These are phyloP conservation scores for Asterella californica DNA, from an alignment of 225 moss, liverwort and hornwort genomes.

Conservation along the genomic window DNA sequence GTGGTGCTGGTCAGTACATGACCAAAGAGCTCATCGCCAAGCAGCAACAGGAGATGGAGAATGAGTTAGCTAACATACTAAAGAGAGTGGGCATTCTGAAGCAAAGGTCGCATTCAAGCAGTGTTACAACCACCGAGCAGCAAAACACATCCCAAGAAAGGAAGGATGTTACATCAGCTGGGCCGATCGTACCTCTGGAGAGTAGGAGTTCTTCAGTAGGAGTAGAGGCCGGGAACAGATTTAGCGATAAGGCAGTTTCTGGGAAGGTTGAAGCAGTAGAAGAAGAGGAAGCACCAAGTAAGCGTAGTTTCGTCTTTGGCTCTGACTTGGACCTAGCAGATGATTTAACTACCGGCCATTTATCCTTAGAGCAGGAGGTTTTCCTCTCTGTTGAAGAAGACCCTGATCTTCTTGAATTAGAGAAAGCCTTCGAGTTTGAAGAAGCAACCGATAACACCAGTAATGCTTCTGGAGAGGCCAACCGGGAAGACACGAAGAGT, in stretches of 20 bases:
- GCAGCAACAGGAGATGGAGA: slow-evolving; percentile 45
- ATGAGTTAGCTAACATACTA: slow-evolving; percentile 43
- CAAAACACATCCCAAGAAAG: neutral
- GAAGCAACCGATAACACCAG: neutral
- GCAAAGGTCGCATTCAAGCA: slow-evolving; percentile 23
- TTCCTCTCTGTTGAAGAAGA: slow-evolving; percentile 26
- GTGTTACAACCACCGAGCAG: neutral
- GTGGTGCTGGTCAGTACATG: slow-evolving; percentile 16
- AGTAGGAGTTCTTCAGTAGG: neutral
- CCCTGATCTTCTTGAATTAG: slow-evolving; percentile 23
- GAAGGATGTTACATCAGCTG: neutral
- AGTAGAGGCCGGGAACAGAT: neutral
- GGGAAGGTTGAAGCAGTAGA: neutral
- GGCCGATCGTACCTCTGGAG: neutral
- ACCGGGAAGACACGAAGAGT: neutral
- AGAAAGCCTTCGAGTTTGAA: slow-evolving; percentile 24
- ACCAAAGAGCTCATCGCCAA: slow-evolving; percentile 26
- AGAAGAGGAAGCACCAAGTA: neutral
- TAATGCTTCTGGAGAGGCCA: neutral
- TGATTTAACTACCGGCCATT: slow-evolving; percentile 13
- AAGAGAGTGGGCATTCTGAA: slow-evolving; percentile 45
- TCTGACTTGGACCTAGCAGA: slow-evolving; percentile 8
- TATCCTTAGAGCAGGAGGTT: slow-evolving; percentile 21
- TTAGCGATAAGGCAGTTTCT: neutral
- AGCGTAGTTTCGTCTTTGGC: neutral